Evolutionary conservation across 805 yeast genomes (phyloP), one percentile per base, ranked within the genome.

Genomic region (Ogataea nakhonphanomensis): DNA sequence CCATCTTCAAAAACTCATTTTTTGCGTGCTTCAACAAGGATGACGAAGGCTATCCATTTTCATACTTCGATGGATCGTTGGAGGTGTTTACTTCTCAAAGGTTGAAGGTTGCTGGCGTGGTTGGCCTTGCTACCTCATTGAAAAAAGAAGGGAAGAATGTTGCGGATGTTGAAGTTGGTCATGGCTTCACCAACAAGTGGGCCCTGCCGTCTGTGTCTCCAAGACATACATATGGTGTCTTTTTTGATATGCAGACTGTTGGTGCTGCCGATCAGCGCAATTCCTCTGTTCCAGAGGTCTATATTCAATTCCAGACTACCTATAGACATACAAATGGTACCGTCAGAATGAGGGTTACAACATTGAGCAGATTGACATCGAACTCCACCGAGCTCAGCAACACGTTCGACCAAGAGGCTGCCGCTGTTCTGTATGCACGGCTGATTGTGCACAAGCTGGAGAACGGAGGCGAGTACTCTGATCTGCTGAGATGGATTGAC

Each of bases 371-470:
- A 58, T 61, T 72, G 45, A 72, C 78, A 43, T 74, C 80, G 10
- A 59, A 57, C 34, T 64, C 72, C 20, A 76, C 76, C 30, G 77
- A 73, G 34, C 64, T 77, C 44, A 66, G 79, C 12, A 65, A 65
- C 43, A 57, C 93, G n/a, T 93, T 93, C 62, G 99, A 93, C 66
- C 98, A 93, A 71, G 98, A 93, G 65, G 96, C 97, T 9, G 96
- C 99, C 3, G 95, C 96, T 11, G 97, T 90, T 1, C 69, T 90
- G 44, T 83, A 91, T 81, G 84, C 97, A 1, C 75, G 98, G 59
- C 76, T 91, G 39, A 93, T 96, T 8, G 89, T 91, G 32, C 83
- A 76, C 72, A 89, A 89, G 62, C 76, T 84, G 20, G 96, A 89
- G 56, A 95, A 88, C 55, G 93, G 93, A 30, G 68, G 67, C 42